phyloP scores from a whole-genome alignment of 768 basidiomycete species.

The Leccinum incarnatum region DNA sequence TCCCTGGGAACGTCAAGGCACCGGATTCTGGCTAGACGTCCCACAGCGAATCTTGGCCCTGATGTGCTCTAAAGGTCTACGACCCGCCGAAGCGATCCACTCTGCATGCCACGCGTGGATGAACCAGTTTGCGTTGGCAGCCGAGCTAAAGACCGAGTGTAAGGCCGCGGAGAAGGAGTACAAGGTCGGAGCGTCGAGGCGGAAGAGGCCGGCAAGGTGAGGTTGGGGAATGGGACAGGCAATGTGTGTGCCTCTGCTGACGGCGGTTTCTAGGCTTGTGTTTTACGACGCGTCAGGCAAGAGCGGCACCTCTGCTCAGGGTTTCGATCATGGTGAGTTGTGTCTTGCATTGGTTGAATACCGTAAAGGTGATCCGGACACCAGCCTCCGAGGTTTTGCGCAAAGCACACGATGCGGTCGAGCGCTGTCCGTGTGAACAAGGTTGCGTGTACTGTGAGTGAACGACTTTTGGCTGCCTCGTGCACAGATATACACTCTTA shows the following conservation, averaged over 20 bases:
- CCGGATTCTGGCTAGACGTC: conserved; percentile 80
- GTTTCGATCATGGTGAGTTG: conserved; percentile 74
- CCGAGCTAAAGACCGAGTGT: conserved; percentile 80
- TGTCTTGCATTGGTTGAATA: not conserved
- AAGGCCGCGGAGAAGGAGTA: conserved; percentile 77
- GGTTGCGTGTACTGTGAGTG: conserved; percentile 71
- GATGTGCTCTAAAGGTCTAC: conserved; percentile 53
- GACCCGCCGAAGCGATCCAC: conserved; percentile 79
- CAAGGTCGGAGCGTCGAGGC: conserved; percentile 43
- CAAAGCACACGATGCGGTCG: conserved; percentile 56
- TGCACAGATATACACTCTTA: not conserved
- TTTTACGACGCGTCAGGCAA: conserved; percentile 75
- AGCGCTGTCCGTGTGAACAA: conserved; percentile 59
- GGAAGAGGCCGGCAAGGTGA: conserved; percentile 61
- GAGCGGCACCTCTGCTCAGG: conserved; percentile 71
- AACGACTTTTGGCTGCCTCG: not conserved
- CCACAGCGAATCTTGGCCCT: conserved; percentile 50
- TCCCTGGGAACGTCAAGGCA: conserved; percentile 69
- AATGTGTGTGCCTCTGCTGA: not conserved
- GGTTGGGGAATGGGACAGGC: not conserved
- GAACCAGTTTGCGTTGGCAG: conserved; percentile 67
- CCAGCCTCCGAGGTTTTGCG: conserved; percentile 56
- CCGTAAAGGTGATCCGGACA: not conserved
- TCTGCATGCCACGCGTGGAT: conserved; percentile 82
- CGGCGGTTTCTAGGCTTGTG: conserved; percentile 51